Conservation (phyloP, 768 basidiomycete genomes). For the Clathrus columnatus region DNA sequence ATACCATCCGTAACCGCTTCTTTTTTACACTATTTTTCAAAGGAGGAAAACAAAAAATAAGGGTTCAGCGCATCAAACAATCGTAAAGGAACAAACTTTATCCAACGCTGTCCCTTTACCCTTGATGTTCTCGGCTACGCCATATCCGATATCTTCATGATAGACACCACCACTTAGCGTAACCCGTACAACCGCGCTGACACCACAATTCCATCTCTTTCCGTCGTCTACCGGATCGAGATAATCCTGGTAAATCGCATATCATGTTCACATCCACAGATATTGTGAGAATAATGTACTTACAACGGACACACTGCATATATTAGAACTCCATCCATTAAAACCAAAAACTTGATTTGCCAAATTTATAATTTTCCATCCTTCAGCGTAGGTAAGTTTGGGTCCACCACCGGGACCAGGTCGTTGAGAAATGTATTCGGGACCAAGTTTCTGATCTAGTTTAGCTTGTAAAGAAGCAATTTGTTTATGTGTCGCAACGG, state of each 20-base stretch:
- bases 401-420: conserved; percentile 81
- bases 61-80: not conserved
- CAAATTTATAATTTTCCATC: conserved; percentile 96
- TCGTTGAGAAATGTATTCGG: conserved; percentile 85
- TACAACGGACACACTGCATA: conserved; percentile 59
- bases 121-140: conserved; percentile 74
- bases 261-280: not conserved
- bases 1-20: conserved; percentile 94
- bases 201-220: conserved; percentile 57
- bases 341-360: conserved; percentile 99
- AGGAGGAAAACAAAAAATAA: not conserved
- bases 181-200: conserved; percentile 79
- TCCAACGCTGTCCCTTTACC: conserved; percentile 82
- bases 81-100: conserved; percentile 52
- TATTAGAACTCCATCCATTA: conserved; percentile 86
- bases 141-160: conserved; percentile 95
- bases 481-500: conserved; percentile 55
- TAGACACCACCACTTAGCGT: conserved; percentile 80
- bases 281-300: not conserved
- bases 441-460: conserved; percentile 82
- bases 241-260: conserved; percentile 46
- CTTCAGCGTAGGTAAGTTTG: conserved; percentile 91
- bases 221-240: conserved; percentile 67
- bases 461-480: conserved; percentile 72
- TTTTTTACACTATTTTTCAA: conserved; percentile 77